A percentile compares a stretch with the other conserved stretches of the same genome.
These are phyloP conservation scores for Penicillium sclerotigenum DNA, from an alignment of 2,329 filamentous ascomycete species.

Conservation along the genomic window DNA sequence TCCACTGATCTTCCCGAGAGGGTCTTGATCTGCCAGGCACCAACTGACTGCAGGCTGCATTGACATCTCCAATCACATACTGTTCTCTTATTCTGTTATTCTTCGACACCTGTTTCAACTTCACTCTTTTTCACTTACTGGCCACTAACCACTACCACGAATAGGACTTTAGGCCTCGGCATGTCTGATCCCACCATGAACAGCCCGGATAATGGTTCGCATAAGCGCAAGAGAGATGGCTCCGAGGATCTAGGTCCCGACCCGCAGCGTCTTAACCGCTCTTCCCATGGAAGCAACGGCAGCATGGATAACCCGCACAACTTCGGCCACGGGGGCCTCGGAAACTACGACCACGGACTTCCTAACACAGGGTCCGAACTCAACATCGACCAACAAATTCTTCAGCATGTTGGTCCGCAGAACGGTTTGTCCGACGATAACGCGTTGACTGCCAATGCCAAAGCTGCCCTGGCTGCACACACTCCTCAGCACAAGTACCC, in stretches of 20 bases:
- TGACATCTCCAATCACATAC: constrained; percentile 3
- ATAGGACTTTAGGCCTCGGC: constrained; percentile 8
- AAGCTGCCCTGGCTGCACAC: constrained; percentile 47
- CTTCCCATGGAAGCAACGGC: constrained; percentile 41
- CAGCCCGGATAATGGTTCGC: constrained; percentile 33
- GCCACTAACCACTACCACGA: constrained; percentile 18
- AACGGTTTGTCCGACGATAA: constrained; percentile 52
- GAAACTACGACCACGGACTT: constrained; percentile 41
- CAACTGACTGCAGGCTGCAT: constrained; percentile 4
- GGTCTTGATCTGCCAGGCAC: constrained; percentile 7
- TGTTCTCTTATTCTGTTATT: neutral
- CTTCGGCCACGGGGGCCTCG: constrained; percentile 34
- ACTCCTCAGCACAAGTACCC: constrained; percentile 45
- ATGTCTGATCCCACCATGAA: constrained; percentile 43
- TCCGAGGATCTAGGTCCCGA: constrained; percentile 41
- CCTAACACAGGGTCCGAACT: constrained; percentile 37
- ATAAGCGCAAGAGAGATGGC: constrained; percentile 44
- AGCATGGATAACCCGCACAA: constrained; percentile 37
- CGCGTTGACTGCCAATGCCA: constrained; percentile 47
- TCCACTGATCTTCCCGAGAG: constrained; percentile 12
- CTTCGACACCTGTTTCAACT: neutral
- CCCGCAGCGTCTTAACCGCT: constrained; percentile 40
- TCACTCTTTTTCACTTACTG: neutral
- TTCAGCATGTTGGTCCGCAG: constrained; percentile 51
- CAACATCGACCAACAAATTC: constrained; percentile 46